Percentiles rank a stretch among this genome's conserved stretches.
Conservation (phyloP, 202 grass and related monocot species). For the Alloteropsis angusta region DNA sequence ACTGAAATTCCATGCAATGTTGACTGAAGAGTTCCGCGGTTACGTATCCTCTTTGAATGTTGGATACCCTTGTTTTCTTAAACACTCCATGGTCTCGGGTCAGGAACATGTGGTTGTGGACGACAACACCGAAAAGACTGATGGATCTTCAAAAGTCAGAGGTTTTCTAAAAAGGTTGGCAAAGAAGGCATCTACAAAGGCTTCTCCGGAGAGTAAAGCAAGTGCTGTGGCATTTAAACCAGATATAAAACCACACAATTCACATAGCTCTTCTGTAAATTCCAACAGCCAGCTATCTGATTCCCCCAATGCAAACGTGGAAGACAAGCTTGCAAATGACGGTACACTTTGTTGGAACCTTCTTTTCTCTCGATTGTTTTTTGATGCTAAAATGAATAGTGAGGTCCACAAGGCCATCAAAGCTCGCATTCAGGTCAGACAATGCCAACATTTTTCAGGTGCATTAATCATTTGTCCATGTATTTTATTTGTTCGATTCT, state of each 20-base stretch:
- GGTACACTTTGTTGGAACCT: constrained; percentile 74
- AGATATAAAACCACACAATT: constrained; percentile 18
- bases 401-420: constrained; percentile 47
- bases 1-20: constrained; percentile 19
- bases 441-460: not conserved
- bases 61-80: constrained; percentile 64
- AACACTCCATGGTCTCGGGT: constrained; percentile 15
- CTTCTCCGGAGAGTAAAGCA: constrained; percentile 28
- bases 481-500: constrained; percentile 2
- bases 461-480: not conserved
- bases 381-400: constrained; percentile 60
- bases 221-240: constrained; percentile 7
- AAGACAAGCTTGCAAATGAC: constrained; percentile 41
- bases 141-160: constrained; percentile 46
- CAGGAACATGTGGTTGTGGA: constrained; percentile 24
- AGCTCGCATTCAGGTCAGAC: constrained; percentile 67
- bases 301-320: constrained; percentile 10
- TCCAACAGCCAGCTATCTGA: constrained; percentile 9
- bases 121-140: constrained; percentile 29
- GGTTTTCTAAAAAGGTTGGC: constrained; percentile 51
- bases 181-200: constrained; percentile 42
- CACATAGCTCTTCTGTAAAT: constrained; percentile 33
- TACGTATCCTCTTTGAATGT: constrained; percentile 66
- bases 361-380: constrained; percentile 72
- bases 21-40: not conserved